Percentiles rank a stretch among this genome's conserved stretches.
Evolutionary conservation across 306 rosid species (phyloP).

Genomic region (Rosa multiflora): DNA sequence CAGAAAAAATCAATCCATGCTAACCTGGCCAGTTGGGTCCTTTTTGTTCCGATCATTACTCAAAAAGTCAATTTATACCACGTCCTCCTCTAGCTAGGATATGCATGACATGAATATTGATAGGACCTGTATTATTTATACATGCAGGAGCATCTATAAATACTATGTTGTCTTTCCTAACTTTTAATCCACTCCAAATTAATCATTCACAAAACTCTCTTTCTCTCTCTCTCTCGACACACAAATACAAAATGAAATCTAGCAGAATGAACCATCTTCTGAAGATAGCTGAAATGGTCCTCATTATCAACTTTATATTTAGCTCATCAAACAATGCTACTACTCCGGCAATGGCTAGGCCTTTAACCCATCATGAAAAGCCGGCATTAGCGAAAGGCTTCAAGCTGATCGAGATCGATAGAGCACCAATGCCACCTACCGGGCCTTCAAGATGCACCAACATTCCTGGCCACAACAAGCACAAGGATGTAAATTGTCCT

Average conservation of each 20-base stretch:
- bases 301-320: background rate
- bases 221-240: background rate
- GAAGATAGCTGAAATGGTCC: background rate
- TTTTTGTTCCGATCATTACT: background rate
- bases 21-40: background rate
- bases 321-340: background rate
- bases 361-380: background rate
- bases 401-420: background rate
- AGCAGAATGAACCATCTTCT: background rate
- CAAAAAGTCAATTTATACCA: background rate
- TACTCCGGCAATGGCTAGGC: background rate
- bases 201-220: background rate
- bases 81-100: background rate
- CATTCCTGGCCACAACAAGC: background rate
- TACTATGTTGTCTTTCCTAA: background rate
- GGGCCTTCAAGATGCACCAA: conserved; percentile 11
- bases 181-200: background rate
- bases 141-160: background rate
- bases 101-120: background rate
- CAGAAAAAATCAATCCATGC: background rate
- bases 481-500: background rate
- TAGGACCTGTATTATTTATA: too few species aligned
- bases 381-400: background rate
- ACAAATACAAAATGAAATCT: background rate
- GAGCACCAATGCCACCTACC: background rate